phyloP scores from a whole-genome alignment of 2,329 filamentous ascomycete species.

The Xylaria sp. region DNA sequence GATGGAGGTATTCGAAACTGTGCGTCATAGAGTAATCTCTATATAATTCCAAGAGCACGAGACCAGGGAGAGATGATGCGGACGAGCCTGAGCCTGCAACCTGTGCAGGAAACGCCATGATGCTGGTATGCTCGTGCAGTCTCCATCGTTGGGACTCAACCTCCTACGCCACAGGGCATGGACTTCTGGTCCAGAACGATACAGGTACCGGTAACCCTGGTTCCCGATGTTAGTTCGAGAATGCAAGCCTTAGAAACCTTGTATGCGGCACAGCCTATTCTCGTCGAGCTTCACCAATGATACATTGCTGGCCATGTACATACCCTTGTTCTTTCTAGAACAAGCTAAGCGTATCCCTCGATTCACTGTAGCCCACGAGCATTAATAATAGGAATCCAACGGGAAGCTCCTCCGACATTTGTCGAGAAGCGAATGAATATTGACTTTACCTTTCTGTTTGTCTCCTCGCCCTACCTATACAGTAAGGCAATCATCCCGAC shows the following conservation, averaged over 20 bases:
- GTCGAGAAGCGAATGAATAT: neutral
- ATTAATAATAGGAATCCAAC: constrained; percentile 3
- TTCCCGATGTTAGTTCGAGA: constrained; percentile 19
- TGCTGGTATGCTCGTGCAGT: constrained; percentile 14
- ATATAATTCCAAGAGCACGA: constrained; percentile 23
- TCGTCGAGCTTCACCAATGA: constrained; percentile 17
- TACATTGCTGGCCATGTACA: constrained; percentile 4
- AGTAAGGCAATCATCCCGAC: neutral
- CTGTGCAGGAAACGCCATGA: constrained; percentile 12
- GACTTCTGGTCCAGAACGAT: constrained; percentile 14
- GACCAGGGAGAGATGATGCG: constrained; percentile 14
- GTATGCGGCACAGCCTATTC: constrained; percentile 23
- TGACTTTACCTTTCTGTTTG: neutral
- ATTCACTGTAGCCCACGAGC: neutral
- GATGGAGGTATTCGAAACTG: constrained; percentile 4
- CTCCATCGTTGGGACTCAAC: constrained; percentile 12
- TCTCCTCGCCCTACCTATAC: neutral
- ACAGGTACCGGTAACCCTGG: constrained; percentile 6
- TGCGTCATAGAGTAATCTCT: constrained; percentile 13
- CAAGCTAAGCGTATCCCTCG: constrained; percentile 13
- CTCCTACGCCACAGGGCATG: constrained; percentile 23
- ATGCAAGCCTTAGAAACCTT: constrained; percentile 20
- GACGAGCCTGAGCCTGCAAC: constrained; percentile 12
- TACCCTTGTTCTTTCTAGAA: constrained; percentile 25
- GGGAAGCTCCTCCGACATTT: neutral